phyloP scores from a whole-genome alignment of 1,284 basidiomycete genomes.

The Ustilago tritici region DNA sequence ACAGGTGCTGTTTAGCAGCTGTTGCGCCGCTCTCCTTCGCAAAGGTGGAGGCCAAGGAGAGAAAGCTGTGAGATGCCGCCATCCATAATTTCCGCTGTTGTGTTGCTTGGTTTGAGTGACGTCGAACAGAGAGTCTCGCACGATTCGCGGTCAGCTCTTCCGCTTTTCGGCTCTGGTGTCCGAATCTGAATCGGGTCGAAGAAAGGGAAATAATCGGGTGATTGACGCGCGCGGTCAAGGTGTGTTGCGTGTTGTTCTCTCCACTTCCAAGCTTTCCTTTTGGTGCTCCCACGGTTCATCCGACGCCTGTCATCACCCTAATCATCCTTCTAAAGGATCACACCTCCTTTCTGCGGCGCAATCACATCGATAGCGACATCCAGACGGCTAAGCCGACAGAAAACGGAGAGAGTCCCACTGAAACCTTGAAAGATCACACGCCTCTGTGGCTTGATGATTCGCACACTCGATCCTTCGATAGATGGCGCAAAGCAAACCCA shows the following conservation, averaged over 20 bases:
- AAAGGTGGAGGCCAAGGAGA: slow-evolving; percentile 11
- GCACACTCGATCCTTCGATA: background rate
- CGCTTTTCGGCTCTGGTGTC: background rate
- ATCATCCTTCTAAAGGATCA: background rate
- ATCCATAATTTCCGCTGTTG: slow-evolving; percentile 22
- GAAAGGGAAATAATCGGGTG: background rate
- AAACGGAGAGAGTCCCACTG: no score
- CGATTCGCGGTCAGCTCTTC: slow-evolving; percentile 3
- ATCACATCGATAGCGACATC: background rate
- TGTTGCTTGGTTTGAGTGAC: background rate
- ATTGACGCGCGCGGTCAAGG: slow-evolving; percentile 5
- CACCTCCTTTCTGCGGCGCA: background rate
- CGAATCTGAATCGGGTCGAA: background rate
- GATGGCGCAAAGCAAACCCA: no score
- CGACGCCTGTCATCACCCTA: background rate
- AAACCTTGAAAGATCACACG: no score
- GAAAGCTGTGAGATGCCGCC: background rate
- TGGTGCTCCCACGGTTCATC: background rate
- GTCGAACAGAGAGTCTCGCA: slow-evolving; percentile 1
- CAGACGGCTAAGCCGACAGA: no score
- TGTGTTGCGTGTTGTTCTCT: slow-evolving; percentile 26
- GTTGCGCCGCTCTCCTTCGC: background rate
- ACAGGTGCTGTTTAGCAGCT: no score
- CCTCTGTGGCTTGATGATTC: background rate
- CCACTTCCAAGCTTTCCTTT: slow-evolving; percentile 11